These are phyloP conservation scores for Gyromitra esculenta DNA, from an alignment of 2,329 filamentous ascomycete species.

Conservation along the genomic window DNA sequence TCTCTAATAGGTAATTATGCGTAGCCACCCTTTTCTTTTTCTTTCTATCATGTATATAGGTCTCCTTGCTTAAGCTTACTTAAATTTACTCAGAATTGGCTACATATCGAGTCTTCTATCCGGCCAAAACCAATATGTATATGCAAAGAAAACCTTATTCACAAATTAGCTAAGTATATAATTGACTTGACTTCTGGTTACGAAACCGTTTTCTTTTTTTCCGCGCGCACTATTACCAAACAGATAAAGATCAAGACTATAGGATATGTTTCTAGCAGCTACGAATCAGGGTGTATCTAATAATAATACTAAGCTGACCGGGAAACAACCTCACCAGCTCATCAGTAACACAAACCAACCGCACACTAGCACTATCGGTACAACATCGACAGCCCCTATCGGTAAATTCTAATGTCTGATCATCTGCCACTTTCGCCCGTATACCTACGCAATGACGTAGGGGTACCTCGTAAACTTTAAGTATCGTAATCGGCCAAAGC, in stretches of 20 bases:
- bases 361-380: conserved; percentile 9
- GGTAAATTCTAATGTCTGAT: neutral
- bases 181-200: neutral
- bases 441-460: conserved; percentile 7
- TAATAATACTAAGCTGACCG: conserved; percentile 13
- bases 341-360: conserved; percentile 3
- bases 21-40: neutral
- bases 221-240: neutral
- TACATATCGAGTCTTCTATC: neutral
- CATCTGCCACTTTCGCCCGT: conserved; percentile 3
- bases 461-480: neutral
- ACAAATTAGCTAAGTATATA: neutral
- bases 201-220: neutral
- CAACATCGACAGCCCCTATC: neutral
- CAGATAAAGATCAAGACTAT: neutral
- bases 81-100: too few relatives aligned
- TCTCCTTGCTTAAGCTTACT: too few relatives aligned
- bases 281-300: neutral
- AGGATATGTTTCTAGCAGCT: neutral
- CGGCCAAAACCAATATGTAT: neutral
- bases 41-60: neutral
- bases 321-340: conserved; percentile 15
- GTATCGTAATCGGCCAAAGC: neutral
- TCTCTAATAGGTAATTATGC: neutral
- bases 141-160: neutral